phyloP scores from a whole-genome alignment of 345 rosid species.

The Dovyalis caffra region DNA sequence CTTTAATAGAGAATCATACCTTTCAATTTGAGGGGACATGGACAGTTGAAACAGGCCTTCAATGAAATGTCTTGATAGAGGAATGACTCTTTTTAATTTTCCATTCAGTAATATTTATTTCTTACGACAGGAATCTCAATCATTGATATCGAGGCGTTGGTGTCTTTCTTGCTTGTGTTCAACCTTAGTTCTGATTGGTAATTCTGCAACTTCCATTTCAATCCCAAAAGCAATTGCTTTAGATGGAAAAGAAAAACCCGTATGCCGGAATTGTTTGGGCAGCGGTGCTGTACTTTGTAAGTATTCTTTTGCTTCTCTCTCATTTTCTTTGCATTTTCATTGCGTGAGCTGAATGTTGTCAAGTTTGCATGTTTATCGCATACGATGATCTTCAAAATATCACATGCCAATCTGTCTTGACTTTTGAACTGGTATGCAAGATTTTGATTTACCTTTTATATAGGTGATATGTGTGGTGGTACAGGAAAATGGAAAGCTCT shows the following conservation, averaged over 20 bases:
- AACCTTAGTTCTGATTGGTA: constrained; percentile 49
- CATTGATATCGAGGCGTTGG: constrained; percentile 52
- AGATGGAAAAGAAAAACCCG: constrained; percentile 61
- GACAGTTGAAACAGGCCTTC: background rate
- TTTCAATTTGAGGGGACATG: background rate
- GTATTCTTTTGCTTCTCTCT: constrained; percentile 19
- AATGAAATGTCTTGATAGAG: background rate
- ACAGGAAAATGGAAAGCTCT: constrained; percentile 99
- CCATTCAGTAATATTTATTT: background rate
- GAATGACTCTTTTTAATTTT: background rate
- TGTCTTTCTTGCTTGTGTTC: constrained; percentile 75
- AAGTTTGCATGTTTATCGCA: background rate
- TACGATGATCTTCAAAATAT: background rate
- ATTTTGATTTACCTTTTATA: constrained; percentile 24
- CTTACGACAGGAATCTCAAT: constrained; percentile 41
- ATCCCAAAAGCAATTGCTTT: constrained; percentile 41
- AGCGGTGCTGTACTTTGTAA: constrained; percentile 86
- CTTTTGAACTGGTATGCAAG: background rate
- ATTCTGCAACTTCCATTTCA: constrained; percentile 39
- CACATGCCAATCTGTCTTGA: background rate
- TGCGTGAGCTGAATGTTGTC: background rate
- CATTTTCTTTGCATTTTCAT: background rate
- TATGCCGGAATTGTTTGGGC: constrained; percentile 79
- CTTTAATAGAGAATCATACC: background rate
- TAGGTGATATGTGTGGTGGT: constrained; percentile 99